A percentile compares a stretch with the other conserved stretches of the same genome.
Conservation (phyloP, 169 alveolate species). For the Theileria annulata region DNA sequence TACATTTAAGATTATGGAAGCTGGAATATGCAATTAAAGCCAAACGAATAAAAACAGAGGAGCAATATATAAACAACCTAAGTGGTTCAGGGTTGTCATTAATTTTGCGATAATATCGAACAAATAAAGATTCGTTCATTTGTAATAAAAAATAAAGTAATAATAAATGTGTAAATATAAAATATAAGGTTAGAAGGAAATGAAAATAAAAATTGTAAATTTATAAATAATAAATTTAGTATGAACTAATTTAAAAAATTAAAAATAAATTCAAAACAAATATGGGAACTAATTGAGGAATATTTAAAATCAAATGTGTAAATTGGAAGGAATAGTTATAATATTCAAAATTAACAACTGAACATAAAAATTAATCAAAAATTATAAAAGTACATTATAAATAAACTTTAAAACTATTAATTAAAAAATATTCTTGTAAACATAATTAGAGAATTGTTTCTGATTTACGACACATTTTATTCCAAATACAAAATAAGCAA, state of each 20-base stretch:
- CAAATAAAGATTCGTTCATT: not conserved
- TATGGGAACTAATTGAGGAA: no score
- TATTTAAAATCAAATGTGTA: no score
- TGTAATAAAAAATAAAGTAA: not conserved
- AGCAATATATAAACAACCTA: conserved; percentile 31
- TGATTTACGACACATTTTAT: not conserved
- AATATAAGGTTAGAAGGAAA: not conserved
- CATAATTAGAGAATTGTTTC: not conserved
- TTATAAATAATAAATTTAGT: not conserved
- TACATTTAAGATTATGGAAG: conserved; percentile 41
- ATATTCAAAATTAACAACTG: no score
- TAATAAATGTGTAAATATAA: not conserved
- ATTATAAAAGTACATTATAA: not conserved
- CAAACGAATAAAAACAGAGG: conserved; percentile 23
- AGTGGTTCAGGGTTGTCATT: not conserved
- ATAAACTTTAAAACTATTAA: not conserved
- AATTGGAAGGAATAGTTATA: not conserved
- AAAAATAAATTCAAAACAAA: no score
- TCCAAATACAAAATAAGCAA: not conserved
- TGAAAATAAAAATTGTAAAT: not conserved
- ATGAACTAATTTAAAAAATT: not conserved
- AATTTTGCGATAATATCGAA: not conserved
- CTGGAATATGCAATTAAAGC: conserved; percentile 27
- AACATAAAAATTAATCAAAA: no score
- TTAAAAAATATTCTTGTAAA: not conserved